Base-by-base conservation (phyloP, 768 basidiomycete species). In the Epithele typhae region DNA sequence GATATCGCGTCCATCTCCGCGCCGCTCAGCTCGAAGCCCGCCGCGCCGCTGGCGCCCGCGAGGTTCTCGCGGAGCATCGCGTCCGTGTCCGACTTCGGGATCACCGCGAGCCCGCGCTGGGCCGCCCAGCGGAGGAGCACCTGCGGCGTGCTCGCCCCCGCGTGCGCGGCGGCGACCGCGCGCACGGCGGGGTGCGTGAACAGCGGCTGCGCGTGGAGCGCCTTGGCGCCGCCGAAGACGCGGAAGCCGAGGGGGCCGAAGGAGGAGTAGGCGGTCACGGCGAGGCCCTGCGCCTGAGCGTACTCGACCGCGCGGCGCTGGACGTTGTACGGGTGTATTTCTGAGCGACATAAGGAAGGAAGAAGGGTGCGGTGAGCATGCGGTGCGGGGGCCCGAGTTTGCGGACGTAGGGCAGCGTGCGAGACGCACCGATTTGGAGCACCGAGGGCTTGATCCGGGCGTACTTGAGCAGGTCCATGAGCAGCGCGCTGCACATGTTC, bases 61-160 rank as follows among this genome's bases (percentile, higher is more conserved):
- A 72, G 49, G 57, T 73, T 73, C 53, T 67, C 58, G 22, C 52
- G 52, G 48, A 70, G 53, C 42, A 75, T 70, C 7, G 59, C 49
- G 3, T 51, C 41, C 53, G 70, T 56, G 60, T 78, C 79, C 40
- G 74, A 77, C 72, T 92, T 92, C 37, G 88, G 88, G 51, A 92
- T 77, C 37, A 90, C 81, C 25, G 82, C 81, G 49, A 89, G 73
- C 9, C 77, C 81, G 30, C 79, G 80, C 58, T 88, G 84, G 12
- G 82, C 84, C 2, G 85, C 79, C 88, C 88, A 92, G 54, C 86
- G 76, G 43, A 92, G 74, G 32, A 90, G 66, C 19, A 90, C 77
- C 63, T 90, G 86, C 6, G 85, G 84, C 17, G 64, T 50, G 21
- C 65, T 67, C 53, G 42, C 44, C 47, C 46, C 51, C 27, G 27